Percentiles rank a stretch among this genome's conserved stretches.
Conservation (phyloP, 306 rosid species). For the Sicyos edulis region DNA sequence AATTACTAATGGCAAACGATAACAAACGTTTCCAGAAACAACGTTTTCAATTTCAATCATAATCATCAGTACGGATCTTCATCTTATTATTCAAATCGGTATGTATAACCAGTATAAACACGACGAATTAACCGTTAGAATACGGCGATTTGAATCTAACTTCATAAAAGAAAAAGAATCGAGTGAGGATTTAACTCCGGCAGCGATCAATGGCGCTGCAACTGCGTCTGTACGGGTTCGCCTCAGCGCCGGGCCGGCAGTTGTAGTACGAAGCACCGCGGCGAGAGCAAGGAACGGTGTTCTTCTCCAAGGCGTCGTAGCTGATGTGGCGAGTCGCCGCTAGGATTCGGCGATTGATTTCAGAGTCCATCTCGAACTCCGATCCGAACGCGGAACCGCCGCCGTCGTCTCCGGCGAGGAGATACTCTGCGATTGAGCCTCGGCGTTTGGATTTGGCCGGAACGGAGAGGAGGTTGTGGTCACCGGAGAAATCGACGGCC, state of each 20-base stretch:
- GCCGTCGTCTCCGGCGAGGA: too few species aligned
- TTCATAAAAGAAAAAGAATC: background rate
- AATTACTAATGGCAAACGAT: too few species aligned
- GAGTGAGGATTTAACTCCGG: conserved; percentile 30
- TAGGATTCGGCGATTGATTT: conserved; percentile 58
- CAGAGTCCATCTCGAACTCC: conserved; percentile 37
- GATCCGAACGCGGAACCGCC: conserved; percentile 30
- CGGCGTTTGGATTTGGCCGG: conserved; percentile 4
- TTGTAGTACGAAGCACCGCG: conserved; percentile 96
- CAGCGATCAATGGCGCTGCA: conserved; percentile 78
- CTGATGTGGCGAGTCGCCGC: conserved; percentile 61
- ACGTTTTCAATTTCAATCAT: too few species aligned
- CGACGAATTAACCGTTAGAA: conserved; percentile 3
- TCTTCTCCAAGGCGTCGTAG: conserved; percentile 90
- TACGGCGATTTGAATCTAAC: conserved; percentile 1
- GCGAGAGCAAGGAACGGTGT: conserved; percentile 82
- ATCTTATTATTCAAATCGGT: conserved; percentile 15
- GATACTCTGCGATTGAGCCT: conserved; percentile 33
- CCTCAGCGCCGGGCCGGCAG: conserved; percentile 84
- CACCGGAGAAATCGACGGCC: conserved; percentile 10
- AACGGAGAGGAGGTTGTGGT: background rate
- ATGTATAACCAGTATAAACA: conserved; percentile 14
- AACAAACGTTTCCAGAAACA: too few species aligned
- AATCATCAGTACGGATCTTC: too few species aligned
- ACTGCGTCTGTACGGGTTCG: conserved; percentile 82